These are phyloP conservation scores for Thuja plicata DNA, from an alignment of 83 land plant species.

Conservation along the genomic window DNA sequence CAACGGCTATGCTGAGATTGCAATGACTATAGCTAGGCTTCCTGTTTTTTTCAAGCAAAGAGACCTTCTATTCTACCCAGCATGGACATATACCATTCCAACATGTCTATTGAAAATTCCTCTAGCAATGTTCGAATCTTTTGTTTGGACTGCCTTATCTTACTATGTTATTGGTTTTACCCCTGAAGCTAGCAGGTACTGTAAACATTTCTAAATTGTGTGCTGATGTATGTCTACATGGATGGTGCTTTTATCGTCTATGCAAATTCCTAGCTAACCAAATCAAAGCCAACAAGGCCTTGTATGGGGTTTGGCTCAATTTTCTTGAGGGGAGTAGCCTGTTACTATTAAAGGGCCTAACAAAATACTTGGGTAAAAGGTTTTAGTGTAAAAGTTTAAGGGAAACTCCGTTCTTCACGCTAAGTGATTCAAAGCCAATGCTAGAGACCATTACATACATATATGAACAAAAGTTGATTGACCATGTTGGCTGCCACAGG, in stretches of 20 bases:
- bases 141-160: conserved; percentile 24
- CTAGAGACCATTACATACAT: neutral
- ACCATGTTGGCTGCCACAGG: conserved; percentile 17
- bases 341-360: neutral
- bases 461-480: neutral
- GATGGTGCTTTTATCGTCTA: neutral
- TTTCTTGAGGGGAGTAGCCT: neutral
- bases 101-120: conserved; percentile 25
- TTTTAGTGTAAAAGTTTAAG: neutral
- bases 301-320: neutral
- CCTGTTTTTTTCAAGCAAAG: conserved; percentile 34
- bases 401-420: neutral
- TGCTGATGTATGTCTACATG: neutral
- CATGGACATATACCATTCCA: conserved; percentile 30
- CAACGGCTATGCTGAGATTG: conserved; percentile 33
- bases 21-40: conserved; percentile 26
- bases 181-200: conserved; percentile 33
- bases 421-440: neutral
- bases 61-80: conserved; percentile 30
- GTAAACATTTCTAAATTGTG: neutral
- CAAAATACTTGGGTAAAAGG: neutral
- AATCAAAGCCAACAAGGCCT: neutral
- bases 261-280: neutral
- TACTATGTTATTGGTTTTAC: conserved; percentile 31
- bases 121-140: conserved; percentile 21